phyloP scores from a whole-genome alignment of 805 yeast genomes.

The Candida sithepensis region DNA sequence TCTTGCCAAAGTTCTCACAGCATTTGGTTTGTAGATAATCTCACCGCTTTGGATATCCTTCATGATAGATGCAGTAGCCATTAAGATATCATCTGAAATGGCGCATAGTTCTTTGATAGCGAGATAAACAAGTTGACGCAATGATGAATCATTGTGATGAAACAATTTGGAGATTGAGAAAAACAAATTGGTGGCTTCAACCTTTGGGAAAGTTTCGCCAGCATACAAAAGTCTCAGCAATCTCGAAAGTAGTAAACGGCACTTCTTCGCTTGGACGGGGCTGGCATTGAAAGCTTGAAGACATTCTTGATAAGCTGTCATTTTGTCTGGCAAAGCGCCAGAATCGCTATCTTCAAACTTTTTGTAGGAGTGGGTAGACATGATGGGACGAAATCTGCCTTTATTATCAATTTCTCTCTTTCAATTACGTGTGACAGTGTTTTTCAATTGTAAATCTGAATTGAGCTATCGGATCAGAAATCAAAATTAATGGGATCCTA shows the following conservation, averaged over 20 bases:
- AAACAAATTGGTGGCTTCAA: constrained; percentile 88
- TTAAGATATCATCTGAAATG: constrained; percentile 85
- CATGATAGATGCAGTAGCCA: constrained; percentile 98
- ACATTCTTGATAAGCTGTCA: constrained; percentile 97
- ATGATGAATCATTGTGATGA: constrained; percentile 82
- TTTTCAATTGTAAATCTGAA: not conserved
- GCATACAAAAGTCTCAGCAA: constrained; percentile 75
- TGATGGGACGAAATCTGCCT: not conserved
- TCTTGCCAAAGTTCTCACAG: constrained; percentile 85
- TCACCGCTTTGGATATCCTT: constrained; percentile 94
- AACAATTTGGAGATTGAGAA: constrained; percentile 92
- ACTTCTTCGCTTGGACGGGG: constrained; percentile 82
- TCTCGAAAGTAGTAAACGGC: constrained; percentile 79
- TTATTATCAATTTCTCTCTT: not conserved
- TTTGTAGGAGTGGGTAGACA: constrained; percentile 84
- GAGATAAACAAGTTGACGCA: constrained; percentile 90
- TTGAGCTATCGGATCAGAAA: not conserved
- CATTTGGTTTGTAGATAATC: constrained; percentile 84
- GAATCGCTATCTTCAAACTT: constrained; percentile 75
- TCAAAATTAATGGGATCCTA: not conserved
- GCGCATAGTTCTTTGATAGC: constrained; percentile 88
- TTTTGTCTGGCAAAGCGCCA: constrained; percentile 78
- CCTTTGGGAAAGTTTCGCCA: constrained; percentile 84
- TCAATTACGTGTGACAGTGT: not conserved
- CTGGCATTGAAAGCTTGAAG: constrained; percentile 87